Base-by-base conservation (phyloP, 768 basidiomycete species). In the Leccinum rimulosum region DNA sequence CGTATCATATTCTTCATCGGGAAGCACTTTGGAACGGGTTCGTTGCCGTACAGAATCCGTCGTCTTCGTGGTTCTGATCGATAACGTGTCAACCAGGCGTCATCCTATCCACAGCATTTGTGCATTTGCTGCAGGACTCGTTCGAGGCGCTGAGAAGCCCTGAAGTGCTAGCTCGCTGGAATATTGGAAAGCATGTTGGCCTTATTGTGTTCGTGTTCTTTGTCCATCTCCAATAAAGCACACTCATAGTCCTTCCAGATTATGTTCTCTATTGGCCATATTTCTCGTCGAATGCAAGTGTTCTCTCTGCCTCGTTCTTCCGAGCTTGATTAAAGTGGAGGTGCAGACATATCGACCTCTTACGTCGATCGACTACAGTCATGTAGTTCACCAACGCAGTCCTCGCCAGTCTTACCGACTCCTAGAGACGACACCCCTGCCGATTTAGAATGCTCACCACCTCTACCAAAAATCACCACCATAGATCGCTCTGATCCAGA, bases 11-110 rank as follows among this genome's bases (percentile, higher is more conserved):
- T 93, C 69, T 93, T 93, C 72, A 77, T 91, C n/a, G 90, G 88
- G 40, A 93, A 92, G 66, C 91, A 93, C 68, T 92, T 93, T 64
- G 91, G 91, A 36, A 93, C 91, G 14, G 84, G 86, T 83, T 12
- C 2, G 64, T 54, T 40, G 3, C n/a, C 6, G 30, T 54, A 43
- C 25, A 35, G 2, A n/a, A 14, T 38, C 3, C 31, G 15, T 9
- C 36, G 15, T 6, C 9, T 33, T 4, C 9, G 30, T n/a, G 14
- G 36, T 22, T 38, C 28, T 59, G 12, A 56, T 22, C 28, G 38
- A 54, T 28, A 28, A 4, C 15, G 10, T 17, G 6, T 22, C 12
- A 7, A 25, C n/a, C 58, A 82, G 90, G 90, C 11, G 89, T 91
- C 14, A 93, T 93, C 35, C 71, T 93, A 4, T 85, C 91, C 4